phyloP scores from a whole-genome alignment of 345 rosid genomes.

The Hibiscus syriacus region DNA sequence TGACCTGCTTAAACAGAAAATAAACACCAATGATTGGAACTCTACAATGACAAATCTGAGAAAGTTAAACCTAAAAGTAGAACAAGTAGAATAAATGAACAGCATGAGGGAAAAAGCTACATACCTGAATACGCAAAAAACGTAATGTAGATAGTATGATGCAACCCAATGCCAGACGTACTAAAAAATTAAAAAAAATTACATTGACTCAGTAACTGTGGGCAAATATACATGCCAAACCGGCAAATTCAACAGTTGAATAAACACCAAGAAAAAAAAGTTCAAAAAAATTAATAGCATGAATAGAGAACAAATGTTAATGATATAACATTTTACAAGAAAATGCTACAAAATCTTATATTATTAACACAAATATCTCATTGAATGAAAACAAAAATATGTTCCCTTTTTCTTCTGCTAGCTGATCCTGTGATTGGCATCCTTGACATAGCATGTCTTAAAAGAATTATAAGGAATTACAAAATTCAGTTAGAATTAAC shows the following conservation, averaged over 20 bases:
- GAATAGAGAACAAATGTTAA: not conserved
- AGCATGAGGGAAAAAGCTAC: constrained; percentile 4
- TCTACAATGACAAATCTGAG: not conserved
- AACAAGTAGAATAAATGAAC: not conserved
- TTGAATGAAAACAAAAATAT: not conserved
- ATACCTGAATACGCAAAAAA: constrained; percentile 86
- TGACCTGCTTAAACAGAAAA: constrained; percentile 47
- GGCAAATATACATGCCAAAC: not conserved
- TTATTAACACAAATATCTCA: not conserved
- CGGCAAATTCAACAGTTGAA: not conserved
- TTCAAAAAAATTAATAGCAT: not conserved
- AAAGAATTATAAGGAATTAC: not conserved
- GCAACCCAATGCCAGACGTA: constrained; percentile 78
- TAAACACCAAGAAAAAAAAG: not conserved
- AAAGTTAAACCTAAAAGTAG: not conserved
- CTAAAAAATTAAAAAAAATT: constrained; percentile 39
- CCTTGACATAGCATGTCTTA: not conserved
- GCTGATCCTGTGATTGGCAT: not conserved
- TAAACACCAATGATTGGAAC: constrained; percentile 2
- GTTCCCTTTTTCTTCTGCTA: not conserved
- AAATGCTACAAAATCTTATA: not conserved
- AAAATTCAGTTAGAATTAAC: not conserved
- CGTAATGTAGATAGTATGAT: constrained; percentile 57
- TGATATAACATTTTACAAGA: not conserved
- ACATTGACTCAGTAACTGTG: not conserved